A percentile compares a stretch with the other conserved stretches of the same genome.
phyloP scores from a whole-genome alignment of 73 alveolate genomes.

The Stentor roeselii region DNA sequence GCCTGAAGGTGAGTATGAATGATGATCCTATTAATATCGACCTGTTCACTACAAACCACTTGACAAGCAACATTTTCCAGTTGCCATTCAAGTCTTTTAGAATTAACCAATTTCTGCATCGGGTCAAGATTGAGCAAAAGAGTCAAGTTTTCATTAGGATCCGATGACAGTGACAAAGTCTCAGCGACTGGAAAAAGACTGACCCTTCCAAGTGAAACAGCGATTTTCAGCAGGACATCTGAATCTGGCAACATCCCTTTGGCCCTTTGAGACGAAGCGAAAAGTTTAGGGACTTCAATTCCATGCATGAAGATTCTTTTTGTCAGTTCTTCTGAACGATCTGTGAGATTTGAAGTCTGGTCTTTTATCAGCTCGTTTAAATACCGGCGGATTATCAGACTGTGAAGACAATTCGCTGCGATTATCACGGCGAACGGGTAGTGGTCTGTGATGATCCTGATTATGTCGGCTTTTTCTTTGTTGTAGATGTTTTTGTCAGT shows the following conservation, averaged over 20 bases:
- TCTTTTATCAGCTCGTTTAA: not conserved
- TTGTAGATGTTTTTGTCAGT: not conserved
- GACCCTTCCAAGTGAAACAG: slow-evolving; percentile 15
- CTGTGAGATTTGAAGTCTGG: not conserved
- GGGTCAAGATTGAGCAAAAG: not conserved
- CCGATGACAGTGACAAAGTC: slow-evolving; percentile 21
- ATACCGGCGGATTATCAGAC: not conserved
- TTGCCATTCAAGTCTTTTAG: slow-evolving; percentile 44
- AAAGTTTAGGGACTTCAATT: slow-evolving; percentile 5
- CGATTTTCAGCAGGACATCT: not conserved
- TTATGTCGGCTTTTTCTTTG: slow-evolving; percentile 3
- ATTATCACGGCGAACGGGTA: not conserved
- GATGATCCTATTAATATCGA: slow-evolving; percentile 41
- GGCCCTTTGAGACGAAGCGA: slow-evolving; percentile 26
- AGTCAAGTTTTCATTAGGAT: slow-evolving; percentile 7
- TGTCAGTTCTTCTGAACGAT: too few species aligned
- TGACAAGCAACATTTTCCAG: slow-evolving; percentile 53
- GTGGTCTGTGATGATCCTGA: not conserved
- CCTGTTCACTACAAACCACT: slow-evolving; percentile 37
- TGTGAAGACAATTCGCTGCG: slow-evolving; percentile 24
- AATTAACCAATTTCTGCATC: slow-evolving; percentile 26
- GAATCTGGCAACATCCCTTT: slow-evolving; percentile 26
- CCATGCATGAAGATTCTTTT: not conserved
- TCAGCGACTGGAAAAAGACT: slow-evolving; percentile 10
- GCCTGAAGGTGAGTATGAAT: slow-evolving; percentile 70